Evolutionary conservation across 768 basidiomycete genomes (phyloP).

Genomic region (Boletus reticuloceps): DNA sequence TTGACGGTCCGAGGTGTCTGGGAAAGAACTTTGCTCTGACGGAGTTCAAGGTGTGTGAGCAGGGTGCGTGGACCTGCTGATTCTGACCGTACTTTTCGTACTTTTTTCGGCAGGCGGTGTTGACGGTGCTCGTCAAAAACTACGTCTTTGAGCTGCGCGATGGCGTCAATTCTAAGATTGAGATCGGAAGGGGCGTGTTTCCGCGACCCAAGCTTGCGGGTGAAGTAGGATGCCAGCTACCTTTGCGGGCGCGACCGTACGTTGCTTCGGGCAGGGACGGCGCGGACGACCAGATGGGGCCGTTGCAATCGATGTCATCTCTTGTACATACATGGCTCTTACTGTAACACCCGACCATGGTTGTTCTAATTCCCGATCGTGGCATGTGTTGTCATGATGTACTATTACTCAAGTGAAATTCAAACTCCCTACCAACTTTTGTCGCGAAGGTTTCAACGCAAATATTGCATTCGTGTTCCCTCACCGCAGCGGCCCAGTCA

Average conservation of each 20-base stretch:
- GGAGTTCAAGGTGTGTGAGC: constrained; percentile 26
- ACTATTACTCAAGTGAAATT: too few species aligned
- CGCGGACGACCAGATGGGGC: too few species aligned
- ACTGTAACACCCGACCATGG: too few species aligned
- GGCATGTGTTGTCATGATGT: too few species aligned
- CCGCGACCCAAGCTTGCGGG: neutral
- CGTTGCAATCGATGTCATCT: too few species aligned
- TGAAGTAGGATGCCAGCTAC: constrained; percentile 17
- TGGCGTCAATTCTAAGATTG: constrained; percentile 30
- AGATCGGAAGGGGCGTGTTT: constrained; percentile 8
- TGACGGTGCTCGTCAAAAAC: constrained; percentile 40
- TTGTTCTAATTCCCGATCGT: too few species aligned
- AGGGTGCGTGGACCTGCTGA: neutral
- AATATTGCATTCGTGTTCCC: too few species aligned
- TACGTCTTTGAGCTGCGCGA: constrained; percentile 36
- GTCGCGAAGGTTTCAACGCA: too few species aligned
- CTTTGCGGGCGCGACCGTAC: constrained; percentile 20
- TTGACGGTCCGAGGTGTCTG: constrained; percentile 50
- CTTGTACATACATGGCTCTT: too few species aligned
- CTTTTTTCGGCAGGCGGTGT: constrained; percentile 33
- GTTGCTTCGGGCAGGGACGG: neutral
- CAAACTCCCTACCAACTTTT: too few species aligned
- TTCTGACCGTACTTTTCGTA: neutral
- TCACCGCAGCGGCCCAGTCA: too few species aligned
- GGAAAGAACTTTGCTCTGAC: constrained; percentile 47